Base-by-base conservation (phyloP, 371 early-diverging fungal genomes). In the Mucor indicus region DNA sequence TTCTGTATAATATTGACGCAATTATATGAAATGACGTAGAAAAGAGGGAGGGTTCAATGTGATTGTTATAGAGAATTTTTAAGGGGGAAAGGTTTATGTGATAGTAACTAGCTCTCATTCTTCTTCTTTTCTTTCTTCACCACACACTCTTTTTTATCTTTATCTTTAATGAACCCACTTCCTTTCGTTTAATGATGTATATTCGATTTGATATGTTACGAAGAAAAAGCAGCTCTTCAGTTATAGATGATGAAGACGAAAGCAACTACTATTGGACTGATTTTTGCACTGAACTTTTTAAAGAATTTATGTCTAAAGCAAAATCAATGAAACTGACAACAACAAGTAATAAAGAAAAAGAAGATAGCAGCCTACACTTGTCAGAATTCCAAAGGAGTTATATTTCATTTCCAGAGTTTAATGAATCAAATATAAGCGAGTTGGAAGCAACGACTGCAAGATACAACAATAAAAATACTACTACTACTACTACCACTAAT, bases 301-400 rank as follows among this genome's bases (percentile, higher is more conserved):
- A 44, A 25, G 44, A 43, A 10, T n/a, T 58, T 1, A 37, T 52
- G 4, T 29, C 36, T 11, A 45, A 35, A 43, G 46, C 17, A 27
- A 25, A 27, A 23, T 17, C 23, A 21, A 25, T 37, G 11, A 30
- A 43, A 27, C 35, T 33, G 4, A 33, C n/a, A 33, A 33, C n/a
- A 33, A 33, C 4, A 33, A 33, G n/a, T 13, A 5, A 33, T 33
- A 13, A 5, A 11, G n/a, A 5, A 11, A 33, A 9, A 4, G n/a
- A 33, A 13, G 15, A 13, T 9, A 33, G 15, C 5, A 33, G 15
- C 35, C 35, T 9, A 15, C 35, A 50, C 19, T 22, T 41, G 42
- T 58, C 59, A 36, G 59, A 58, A 44, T 58, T 58, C 31, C 59
- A 58, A 48, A 58, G 44, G 16, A 58, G 53, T 20, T 58, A 58